Conservation (phyloP, 225 moss, liverwort and hornwort genomes). For the Neckera pumila region DNA sequence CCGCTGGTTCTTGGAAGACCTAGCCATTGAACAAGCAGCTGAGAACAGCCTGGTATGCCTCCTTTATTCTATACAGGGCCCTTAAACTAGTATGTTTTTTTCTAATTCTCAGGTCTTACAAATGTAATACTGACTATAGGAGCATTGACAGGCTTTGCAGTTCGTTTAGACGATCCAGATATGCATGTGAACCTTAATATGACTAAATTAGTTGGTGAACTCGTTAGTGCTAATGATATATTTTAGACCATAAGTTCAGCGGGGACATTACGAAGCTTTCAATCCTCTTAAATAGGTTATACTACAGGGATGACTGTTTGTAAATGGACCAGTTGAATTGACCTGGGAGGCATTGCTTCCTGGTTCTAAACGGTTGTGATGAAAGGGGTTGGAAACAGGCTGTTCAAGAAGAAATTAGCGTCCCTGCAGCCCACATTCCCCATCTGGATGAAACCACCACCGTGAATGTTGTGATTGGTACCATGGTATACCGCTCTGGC, state of each 20-base stretch:
- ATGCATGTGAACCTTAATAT: not conserved
- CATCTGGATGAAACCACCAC: not conserved
- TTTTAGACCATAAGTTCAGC: too few relatives aligned
- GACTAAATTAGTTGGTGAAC: too few relatives aligned
- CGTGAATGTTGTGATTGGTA: not conserved
- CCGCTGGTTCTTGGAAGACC: slow-evolving; percentile 68
- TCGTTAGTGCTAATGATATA: too few relatives aligned
- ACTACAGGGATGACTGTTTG: not conserved
- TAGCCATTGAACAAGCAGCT: slow-evolving; percentile 70
- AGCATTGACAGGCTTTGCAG: not conserved
- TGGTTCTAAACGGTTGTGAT: not conserved
- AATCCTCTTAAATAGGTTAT: not conserved
- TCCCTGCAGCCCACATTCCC: slow-evolving; percentile 13
- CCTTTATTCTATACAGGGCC: not conserved
- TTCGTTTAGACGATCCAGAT: not conserved
- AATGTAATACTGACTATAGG: not conserved
- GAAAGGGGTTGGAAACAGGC: slow-evolving; percentile 44
- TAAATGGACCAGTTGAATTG: too few relatives aligned
- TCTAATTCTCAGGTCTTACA: not conserved
- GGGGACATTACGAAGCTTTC: not conserved
- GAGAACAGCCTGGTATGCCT: slow-evolving; percentile 38
- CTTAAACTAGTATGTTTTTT: not conserved
- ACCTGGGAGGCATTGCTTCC: too few relatives aligned
- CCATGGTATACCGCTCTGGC: not conserved
- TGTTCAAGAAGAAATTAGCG: slow-evolving; percentile 44